These are phyloP conservation scores for Sphenostylis stenocarpa DNA, from an alignment of 306 rosid genomes.

Conservation along the genomic window DNA sequence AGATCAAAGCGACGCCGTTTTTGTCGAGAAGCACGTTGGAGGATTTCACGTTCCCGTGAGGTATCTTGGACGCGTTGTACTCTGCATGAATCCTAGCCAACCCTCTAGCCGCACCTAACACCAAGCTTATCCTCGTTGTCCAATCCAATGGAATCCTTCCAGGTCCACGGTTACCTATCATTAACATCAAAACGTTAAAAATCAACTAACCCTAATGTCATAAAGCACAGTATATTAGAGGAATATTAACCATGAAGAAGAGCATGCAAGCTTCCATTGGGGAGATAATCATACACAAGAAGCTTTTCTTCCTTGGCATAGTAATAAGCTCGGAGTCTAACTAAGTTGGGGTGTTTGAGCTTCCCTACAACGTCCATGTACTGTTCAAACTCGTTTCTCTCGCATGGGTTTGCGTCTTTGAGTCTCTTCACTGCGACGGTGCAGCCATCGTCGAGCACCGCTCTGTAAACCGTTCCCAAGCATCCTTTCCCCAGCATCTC, in stretches of 20 bases:
- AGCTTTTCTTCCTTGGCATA: constrained; percentile 96
- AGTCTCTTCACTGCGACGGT: constrained; percentile 89
- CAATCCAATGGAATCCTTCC: constrained; percentile 97
- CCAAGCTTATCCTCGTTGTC: constrained; percentile 94
- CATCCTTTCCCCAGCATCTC: constrained; percentile 98
- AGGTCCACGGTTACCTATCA: constrained; percentile 80
- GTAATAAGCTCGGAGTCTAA: constrained; percentile 81
- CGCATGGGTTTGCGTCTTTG: constrained; percentile 89
- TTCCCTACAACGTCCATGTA: constrained; percentile 93
- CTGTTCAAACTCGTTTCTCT: constrained; percentile 80
- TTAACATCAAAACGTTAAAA: not conserved
- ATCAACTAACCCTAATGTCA: not conserved
- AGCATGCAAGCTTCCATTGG: constrained; percentile 88
- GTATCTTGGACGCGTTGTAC: constrained; percentile 64
- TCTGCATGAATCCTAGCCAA: constrained; percentile 80
- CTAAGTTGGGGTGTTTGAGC: constrained; percentile 73
- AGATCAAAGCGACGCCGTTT: constrained; percentile 78
- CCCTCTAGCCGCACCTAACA: constrained; percentile 86
- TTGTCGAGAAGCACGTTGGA: constrained; percentile 91
- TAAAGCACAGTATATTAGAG: too few species aligned
- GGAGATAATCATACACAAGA: constrained; percentile 86
- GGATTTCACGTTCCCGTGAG: constrained; percentile 89
- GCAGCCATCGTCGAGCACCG: constrained; percentile 78
- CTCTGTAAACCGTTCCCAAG: constrained; percentile 91
- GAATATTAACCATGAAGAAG: constrained; percentile 78